Evolutionary conservation across 805 yeast genomes (phyloP), one percentile per base, ranked within the genome.

Genomic region (Yamadazyma phyllophila): DNA sequence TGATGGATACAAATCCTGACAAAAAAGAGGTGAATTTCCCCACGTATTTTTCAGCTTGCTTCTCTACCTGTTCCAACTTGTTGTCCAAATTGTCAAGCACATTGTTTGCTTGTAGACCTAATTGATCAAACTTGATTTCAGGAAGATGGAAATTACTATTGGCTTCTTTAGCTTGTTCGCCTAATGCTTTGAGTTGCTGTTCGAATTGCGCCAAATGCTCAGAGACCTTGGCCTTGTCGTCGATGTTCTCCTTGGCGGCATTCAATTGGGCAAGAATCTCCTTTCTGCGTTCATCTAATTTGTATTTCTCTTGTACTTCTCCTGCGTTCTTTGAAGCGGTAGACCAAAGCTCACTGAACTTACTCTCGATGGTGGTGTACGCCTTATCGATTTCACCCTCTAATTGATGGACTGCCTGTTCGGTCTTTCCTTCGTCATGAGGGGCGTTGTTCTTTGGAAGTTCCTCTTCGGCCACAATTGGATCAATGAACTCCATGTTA

Each of bases 1-100:
- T 57, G 2, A 69, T 55, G 2, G 63, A 51, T 3, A 69, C 67
- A n/a, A 71, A 62, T 17, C 58, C 62, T 13, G 71, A 58, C 39
- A 85, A 69, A 48, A 82, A 76, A 6, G 78, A 73, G n/a, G 88
- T 78, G 45, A 85, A 69, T 56, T 74, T 80, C 34, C 67, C 61
- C 13, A 81, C 79, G 55, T 78, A 81, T n/a, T 69, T 69, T 1
- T 83, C 78, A 0, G 96, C 91, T 27, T 74, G 65, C 42, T 76
- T 77, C 60, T 91, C 97, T 7, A 88, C 82, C 43, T 72, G 71
- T 54, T 87, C 96, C 38, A 91, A 70, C 53, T 82, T 51, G 7
- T 78, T 67, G 61, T 90, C 97, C 49, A 91, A 72, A 7, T 79
- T 77, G 50, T 88, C 91, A 41, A 90, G 69, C 42, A 72, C 73